These are phyloP conservation scores for Pisolithus sp. DNA, from an alignment of 768 basidiomycete species.

Conservation along the genomic window DNA sequence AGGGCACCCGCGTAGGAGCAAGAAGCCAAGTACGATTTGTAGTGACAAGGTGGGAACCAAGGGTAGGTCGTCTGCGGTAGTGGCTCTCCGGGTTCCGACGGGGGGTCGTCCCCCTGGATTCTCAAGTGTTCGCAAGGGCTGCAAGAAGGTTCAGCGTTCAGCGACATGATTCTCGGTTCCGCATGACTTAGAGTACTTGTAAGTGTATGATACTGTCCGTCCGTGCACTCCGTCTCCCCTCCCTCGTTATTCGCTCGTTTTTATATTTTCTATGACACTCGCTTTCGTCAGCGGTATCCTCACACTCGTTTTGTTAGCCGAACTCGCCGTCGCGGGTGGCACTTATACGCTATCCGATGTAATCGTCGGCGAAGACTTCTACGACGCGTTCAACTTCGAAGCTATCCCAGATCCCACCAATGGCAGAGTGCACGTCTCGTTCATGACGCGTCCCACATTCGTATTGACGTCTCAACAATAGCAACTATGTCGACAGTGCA, in stretches of 20 bases:
- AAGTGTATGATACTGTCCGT: no score
- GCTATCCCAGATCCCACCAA: constrained; percentile 31
- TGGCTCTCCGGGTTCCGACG: no score
- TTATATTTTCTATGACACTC: constrained; percentile 12
- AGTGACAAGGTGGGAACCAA: no score
- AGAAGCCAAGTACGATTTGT: no score
- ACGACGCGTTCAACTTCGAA: constrained; percentile 26
- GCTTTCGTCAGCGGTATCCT: constrained; percentile 1
- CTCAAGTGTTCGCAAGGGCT: no score
- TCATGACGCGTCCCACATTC: background rate
- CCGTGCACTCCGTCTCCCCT: no score
- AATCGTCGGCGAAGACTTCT: constrained; percentile 27
- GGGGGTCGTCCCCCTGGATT: no score
- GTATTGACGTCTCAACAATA: constrained; percentile 4
- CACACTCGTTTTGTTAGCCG: constrained; percentile 8
- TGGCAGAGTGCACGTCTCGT: constrained; percentile 29
- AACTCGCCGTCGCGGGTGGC: constrained; percentile 14
- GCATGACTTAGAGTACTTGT: no score
- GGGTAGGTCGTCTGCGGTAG: no score
- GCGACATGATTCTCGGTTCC: no score
- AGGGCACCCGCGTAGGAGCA: no score
- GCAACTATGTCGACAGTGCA: constrained; percentile 29
- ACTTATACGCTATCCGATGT: constrained; percentile 22
- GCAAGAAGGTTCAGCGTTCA: no score
- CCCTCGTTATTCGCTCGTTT: background rate